Conservation (phyloP, 306 rosid species). For the Medicago lupulina region DNA sequence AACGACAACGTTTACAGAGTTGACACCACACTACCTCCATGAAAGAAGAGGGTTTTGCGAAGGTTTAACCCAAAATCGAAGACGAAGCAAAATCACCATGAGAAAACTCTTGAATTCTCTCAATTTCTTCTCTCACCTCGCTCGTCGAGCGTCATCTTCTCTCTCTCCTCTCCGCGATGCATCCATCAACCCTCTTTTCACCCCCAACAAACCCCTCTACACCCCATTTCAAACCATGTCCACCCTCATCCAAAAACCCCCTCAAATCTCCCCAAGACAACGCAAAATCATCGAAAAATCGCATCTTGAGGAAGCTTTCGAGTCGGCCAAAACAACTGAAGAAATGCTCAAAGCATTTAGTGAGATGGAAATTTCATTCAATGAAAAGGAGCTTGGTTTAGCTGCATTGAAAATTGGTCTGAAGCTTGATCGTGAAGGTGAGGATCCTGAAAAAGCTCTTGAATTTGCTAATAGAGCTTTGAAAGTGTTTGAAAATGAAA, state of each 20-base stretch:
- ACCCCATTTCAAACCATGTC: slow-evolving; percentile 59
- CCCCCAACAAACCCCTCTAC: slow-evolving; percentile 47
- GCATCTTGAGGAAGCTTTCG: slow-evolving; percentile 80
- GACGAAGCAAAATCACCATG: slow-evolving; percentile 44
- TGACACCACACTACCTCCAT: not conserved
- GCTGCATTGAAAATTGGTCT: slow-evolving; percentile 85
- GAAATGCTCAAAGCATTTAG: slow-evolving; percentile 73
- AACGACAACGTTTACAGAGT: too few species aligned
- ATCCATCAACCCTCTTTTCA: slow-evolving; percentile 49
- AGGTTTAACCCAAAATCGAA: slow-evolving; percentile 48
- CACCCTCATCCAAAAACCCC: slow-evolving; percentile 58
- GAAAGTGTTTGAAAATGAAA: slow-evolving; percentile 66
- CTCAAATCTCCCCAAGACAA: slow-evolving; percentile 69
- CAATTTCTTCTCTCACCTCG: slow-evolving; percentile 50
- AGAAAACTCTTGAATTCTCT: slow-evolving; percentile 57
- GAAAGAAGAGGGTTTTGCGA: slow-evolving; percentile 55
- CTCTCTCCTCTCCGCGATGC: slow-evolving; percentile 35
- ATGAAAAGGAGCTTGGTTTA: slow-evolving; percentile 76
- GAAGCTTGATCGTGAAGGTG: slow-evolving; percentile 86
- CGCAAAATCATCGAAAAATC: slow-evolving; percentile 65
- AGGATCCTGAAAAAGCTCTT: slow-evolving; percentile 76
- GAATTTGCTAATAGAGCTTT: slow-evolving; percentile 74
- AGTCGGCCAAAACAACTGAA: slow-evolving; percentile 65
- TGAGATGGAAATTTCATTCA: slow-evolving; percentile 69
- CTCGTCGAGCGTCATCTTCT: slow-evolving; percentile 50